These are phyloP conservation scores for Mycena filopes DNA, from an alignment of 768 basidiomycete species.

Conservation along the genomic window DNA sequence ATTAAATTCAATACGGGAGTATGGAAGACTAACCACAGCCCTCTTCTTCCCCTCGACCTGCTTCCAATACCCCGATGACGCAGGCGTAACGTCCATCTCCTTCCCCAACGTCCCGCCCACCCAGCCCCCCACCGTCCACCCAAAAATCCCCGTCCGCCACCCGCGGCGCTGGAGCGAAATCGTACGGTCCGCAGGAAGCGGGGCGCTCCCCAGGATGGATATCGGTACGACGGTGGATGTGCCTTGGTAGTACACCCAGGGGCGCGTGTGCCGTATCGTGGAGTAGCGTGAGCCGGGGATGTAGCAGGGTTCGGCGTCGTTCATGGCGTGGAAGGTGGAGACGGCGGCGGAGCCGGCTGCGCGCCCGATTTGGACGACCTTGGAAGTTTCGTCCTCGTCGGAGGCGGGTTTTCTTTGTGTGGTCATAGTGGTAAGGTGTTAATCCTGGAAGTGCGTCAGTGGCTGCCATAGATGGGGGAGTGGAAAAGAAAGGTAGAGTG, in stretches of 20 bases:
- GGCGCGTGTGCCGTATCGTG: constrained; percentile 56
- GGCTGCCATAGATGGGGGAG: too few relatives aligned
- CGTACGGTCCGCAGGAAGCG: constrained; percentile 33
- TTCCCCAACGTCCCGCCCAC: constrained; percentile 44
- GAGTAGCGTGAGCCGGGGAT: constrained; percentile 56
- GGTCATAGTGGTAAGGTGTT: constrained; percentile 19
- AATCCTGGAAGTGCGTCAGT: too few relatives aligned
- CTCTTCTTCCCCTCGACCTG: constrained; percentile 40
- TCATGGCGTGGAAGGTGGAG: constrained; percentile 51
- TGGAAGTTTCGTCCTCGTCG: background rate
- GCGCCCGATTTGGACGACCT: background rate
- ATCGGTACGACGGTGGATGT: constrained; percentile 54
- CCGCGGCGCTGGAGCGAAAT: constrained; percentile 49
- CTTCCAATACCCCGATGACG: constrained; percentile 49
- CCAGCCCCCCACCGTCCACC: constrained; percentile 21
- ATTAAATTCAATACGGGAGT: too few relatives aligned
- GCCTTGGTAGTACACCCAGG: constrained; percentile 47
- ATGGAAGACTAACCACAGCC: background rate
- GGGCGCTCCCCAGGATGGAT: constrained; percentile 22
- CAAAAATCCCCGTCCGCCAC: constrained; percentile 29
- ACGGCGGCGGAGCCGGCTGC: constrained; percentile 45
- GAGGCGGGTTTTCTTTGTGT: constrained; percentile 19
- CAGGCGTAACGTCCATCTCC: constrained; percentile 55
- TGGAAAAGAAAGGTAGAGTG: too few relatives aligned
- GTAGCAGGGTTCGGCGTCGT: constrained; percentile 51